These are phyloP conservation scores for Fusarium begoniae DNA, from an alignment of 2,329 filamentous ascomycete genomes.

Conservation along the genomic window DNA sequence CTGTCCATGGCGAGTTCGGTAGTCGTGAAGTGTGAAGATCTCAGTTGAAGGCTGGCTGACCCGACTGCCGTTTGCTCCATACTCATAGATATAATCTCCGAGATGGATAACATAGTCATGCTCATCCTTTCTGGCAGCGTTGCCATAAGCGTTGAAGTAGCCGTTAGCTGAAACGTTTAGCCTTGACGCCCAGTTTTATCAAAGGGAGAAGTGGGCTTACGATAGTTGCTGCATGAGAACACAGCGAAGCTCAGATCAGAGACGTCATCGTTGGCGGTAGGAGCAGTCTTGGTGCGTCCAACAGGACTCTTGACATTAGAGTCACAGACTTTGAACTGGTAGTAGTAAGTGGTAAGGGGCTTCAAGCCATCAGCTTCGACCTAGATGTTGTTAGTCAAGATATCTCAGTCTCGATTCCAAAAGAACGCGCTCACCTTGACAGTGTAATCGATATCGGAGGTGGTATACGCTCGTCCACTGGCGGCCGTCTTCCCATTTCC, in stretches of 20 bases:
- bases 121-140: conserved; percentile 65
- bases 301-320: conserved; percentile 69
- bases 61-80: conserved; percentile 31
- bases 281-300: conserved; percentile 76
- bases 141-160: conserved; percentile 69
- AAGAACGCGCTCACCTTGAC: conserved; percentile 62
- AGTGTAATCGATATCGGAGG: conserved; percentile 79
- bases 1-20: conserved; percentile 50
- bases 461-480: conserved; percentile 72
- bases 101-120: conserved; percentile 69
- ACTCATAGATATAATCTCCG: conserved; percentile 73
- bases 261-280: conserved; percentile 63
- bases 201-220: background rate
- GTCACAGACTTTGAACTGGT: conserved; percentile 75
- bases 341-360: conserved; percentile 72
- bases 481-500: conserved; percentile 54
- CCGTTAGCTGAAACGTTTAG: conserved; percentile 45
- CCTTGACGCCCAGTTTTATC: accelerated
- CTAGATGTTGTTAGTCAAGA: conserved; percentile 43
- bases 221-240: conserved; percentile 76
- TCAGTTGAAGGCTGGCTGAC: conserved; percentile 35
- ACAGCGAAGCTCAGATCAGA: conserved; percentile 70
- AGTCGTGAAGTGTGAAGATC: conserved; percentile 49
- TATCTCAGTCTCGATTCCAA: accelerated
- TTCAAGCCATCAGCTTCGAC: conserved; percentile 71